Conservation (phyloP, 257 asterid genomes). For the Cynanchum wilfordii region DNA sequence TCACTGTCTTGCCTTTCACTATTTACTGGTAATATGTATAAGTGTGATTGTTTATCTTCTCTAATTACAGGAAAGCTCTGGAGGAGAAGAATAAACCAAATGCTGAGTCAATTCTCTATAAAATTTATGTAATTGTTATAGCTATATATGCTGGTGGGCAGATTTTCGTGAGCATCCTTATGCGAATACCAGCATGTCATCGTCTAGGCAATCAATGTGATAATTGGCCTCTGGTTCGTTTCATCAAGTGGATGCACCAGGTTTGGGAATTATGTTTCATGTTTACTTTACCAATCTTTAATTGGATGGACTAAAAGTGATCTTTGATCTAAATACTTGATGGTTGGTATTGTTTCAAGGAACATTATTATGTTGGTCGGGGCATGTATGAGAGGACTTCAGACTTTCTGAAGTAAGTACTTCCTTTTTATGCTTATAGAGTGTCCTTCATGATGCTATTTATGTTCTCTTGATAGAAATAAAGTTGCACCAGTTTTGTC, state of each 20-base stretch:
- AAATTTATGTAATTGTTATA: slow-evolving; percentile 54
- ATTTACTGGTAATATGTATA: slow-evolving; percentile 4
- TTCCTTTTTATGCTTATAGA: background rate
- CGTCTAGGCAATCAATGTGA: slow-evolving; percentile 64
- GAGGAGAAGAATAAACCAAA: slow-evolving; percentile 37
- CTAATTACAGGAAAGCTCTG: slow-evolving; percentile 67
- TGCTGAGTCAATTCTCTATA: slow-evolving; percentile 42
- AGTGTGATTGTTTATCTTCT: slow-evolving; percentile 12
- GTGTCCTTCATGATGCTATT: background rate
- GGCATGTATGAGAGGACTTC: slow-evolving; percentile 96
- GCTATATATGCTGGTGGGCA: slow-evolving; percentile 67
- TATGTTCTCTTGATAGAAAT: background rate
- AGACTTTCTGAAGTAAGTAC: slow-evolving; percentile 71
- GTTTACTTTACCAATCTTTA: slow-evolving; percentile 6
- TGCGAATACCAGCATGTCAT: slow-evolving; percentile 86
- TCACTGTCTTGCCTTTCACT: background rate
- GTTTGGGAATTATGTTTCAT: slow-evolving; percentile 33
- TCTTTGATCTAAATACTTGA: slow-evolving; percentile 10
- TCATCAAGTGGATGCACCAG: slow-evolving; percentile 99
- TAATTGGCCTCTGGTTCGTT: slow-evolving; percentile 55
- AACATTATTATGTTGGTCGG: slow-evolving; percentile 93
- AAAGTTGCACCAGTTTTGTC: background rate
- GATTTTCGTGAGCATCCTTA: slow-evolving; percentile 56
- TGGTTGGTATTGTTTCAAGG: slow-evolving; percentile 37
- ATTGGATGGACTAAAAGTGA: slow-evolving; percentile 7